Evolutionary conservation across 2,329 filamentous ascomycete genomes (phyloP).

Genomic region (Phyllosticta citrichinensis): DNA sequence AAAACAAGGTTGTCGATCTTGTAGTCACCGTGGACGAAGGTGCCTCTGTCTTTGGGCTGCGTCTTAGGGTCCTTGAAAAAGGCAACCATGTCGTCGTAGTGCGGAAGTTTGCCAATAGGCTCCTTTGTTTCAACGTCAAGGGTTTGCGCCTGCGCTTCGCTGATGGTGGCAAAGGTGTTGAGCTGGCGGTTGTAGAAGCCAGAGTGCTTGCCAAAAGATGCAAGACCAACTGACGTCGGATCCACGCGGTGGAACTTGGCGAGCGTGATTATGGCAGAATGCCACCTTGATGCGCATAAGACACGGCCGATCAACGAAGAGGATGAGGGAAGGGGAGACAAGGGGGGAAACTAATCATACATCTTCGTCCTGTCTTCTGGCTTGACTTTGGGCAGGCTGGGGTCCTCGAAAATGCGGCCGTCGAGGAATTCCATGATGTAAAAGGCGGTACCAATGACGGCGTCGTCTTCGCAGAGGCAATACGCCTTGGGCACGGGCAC

Average conservation of each 20-base stretch:
- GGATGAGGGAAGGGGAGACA: background rate
- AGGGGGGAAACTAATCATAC: constrained; percentile 30
- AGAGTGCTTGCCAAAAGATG: constrained; percentile 58
- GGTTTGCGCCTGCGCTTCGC: constrained; percentile 63
- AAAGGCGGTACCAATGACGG: constrained; percentile 78
- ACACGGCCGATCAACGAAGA: background rate
- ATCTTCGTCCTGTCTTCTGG: constrained; percentile 62
- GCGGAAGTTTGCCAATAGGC: constrained; percentile 71
- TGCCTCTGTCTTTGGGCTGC: constrained; percentile 68
- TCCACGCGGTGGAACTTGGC: constrained; percentile 75
- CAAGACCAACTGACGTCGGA: constrained; percentile 56
- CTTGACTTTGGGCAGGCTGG: constrained; percentile 63
- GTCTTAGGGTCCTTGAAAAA: constrained; percentile 63
- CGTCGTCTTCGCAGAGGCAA: constrained; percentile 74
- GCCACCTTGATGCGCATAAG: constrained; percentile 50
- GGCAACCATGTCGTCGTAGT: constrained; percentile 66
- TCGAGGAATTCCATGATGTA: constrained; percentile 97
- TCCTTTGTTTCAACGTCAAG: constrained; percentile 67
- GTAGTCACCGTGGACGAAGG: constrained; percentile 88
- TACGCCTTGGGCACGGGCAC: constrained; percentile 80
- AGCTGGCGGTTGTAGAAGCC: constrained; percentile 86
- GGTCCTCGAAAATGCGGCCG: constrained; percentile 87
- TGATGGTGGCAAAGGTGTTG: constrained; percentile 70
- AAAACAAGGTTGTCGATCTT: constrained; percentile 65
- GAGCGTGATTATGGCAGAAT: constrained; percentile 69